These are phyloP conservation scores for Claviceps maximensis DNA, from an alignment of 2,329 filamentous ascomycete genomes.

Conservation along the genomic window DNA sequence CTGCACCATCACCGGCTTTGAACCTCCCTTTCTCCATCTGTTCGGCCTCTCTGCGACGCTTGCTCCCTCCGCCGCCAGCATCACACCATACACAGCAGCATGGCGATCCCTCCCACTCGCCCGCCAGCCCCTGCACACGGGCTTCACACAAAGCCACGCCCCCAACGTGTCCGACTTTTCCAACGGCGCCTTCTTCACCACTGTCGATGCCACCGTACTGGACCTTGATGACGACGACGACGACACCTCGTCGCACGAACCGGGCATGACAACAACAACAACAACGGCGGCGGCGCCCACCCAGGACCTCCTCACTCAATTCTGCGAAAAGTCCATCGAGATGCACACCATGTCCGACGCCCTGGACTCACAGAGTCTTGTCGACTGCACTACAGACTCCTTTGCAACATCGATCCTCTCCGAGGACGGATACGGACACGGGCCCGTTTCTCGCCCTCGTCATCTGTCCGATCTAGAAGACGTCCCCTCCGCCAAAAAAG, in stretches of 20 bases:
- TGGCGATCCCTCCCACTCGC: conserved; percentile 44
- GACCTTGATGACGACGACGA: background rate
- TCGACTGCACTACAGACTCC: conserved; percentile 14
- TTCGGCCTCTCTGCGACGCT: conserved; percentile 9
- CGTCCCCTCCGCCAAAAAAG: conserved; percentile 53
- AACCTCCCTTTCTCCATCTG: conserved; percentile 14
- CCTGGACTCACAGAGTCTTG: conserved; percentile 29
- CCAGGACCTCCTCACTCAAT: conserved; percentile 40
- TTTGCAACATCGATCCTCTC: conserved; percentile 12
- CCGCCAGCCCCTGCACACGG: conserved; percentile 32
- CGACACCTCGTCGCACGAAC: background rate
- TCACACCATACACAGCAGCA: conserved; percentile 20
- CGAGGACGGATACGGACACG: conserved; percentile 6
- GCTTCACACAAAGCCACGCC: conserved; percentile 37
- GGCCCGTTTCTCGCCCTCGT: conserved; percentile 14
- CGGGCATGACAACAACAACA: background rate
- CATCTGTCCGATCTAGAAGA: conserved; percentile 45
- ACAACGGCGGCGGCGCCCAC: conserved; percentile 8
- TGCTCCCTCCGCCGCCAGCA: background rate
- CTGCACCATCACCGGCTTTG: conserved; percentile 18
- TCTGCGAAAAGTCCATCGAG: conserved; percentile 67
- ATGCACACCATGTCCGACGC: conserved; percentile 54
- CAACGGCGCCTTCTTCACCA: conserved; percentile 34
- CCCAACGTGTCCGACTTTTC: conserved; percentile 15
- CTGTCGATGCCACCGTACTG: conserved; percentile 24